Evolutionary conservation across 176 grass and related monocot genomes (phyloP), one percentile per base, ranked within the genome.

Genomic region (Oryza rufipogon): DNA sequence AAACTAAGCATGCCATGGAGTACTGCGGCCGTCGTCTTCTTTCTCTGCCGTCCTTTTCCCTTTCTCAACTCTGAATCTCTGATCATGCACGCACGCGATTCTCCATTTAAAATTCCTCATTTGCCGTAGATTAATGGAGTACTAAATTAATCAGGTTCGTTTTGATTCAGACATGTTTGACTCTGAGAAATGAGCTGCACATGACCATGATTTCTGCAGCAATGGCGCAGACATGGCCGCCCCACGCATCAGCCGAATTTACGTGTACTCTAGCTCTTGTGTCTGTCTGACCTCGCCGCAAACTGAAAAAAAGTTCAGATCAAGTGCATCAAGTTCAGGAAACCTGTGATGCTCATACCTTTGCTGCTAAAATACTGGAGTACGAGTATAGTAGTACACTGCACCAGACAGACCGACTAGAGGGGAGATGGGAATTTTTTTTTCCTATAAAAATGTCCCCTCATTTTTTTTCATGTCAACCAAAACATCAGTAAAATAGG

Each of bases 181-280:
- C 20, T 36, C 25, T 11, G 75, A 64, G 65, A 64, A 25, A 13
- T 42, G 81, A 66, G 81, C 5, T 34, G 30, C 48, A 6, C 51
- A 19, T 56, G 51, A 58, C 79, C 83, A 33, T 22, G 75, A 70
- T 83, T 74, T 74, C 81, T 23, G 49, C 74, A 13, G 65, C 26
- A 12, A 61, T 15, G 54, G 54, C 54, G 70, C 70, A 10, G n/a
- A 63, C 56, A 32, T 30, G 5, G 60, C 61, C 25, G 42, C 19
- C 15, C 76, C 63, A 4, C 25, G 23, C 66, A 70, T 16, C 26
- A 60, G 48, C 34, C 17, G 11, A 54, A 49, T 86, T 79, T 56
- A 36, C 41, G 84, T 47, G 66, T 65, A 39, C 36, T 49, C 68
- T 39, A 79, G 52, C 67, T 47, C 64, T 2, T 68, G 65, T 38